Percentiles rank a stretch among this genome's conserved stretches.
phyloP scores from a whole-genome alignment of 1,284 basidiomycete species.

The Schizophyllum commune region DNA sequence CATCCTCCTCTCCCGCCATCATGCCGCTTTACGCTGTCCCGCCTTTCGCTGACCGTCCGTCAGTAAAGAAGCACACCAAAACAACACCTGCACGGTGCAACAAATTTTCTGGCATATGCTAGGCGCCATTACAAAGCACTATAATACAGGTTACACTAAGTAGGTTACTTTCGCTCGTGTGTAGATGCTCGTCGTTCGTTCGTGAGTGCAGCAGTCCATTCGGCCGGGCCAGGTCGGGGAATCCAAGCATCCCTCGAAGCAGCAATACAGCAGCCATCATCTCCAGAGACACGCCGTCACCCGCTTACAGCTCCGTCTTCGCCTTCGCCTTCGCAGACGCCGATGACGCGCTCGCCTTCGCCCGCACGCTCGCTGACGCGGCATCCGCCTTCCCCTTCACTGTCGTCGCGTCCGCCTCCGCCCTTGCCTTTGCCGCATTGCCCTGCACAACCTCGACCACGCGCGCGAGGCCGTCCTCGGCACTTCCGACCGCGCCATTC shows the following conservation, averaged over 20 bases:
- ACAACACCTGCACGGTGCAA: too few species aligned
- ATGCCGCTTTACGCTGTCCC: too few species aligned
- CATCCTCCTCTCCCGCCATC: too few species aligned
- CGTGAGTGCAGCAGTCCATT: background rate
- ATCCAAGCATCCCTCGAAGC: too few species aligned
- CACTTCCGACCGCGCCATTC: conserved; percentile 53
- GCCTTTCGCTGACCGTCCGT: too few species aligned
- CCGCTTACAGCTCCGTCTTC: conserved; percentile 17
- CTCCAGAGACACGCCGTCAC: background rate
- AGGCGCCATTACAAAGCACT: background rate
- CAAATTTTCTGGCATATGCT: too few species aligned
- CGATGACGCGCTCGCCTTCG: conserved; percentile 9
- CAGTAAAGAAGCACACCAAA: too few species aligned
- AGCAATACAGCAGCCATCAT: too few species aligned
- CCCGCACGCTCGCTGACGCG: conserved; percentile 7
- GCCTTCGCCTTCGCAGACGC: conserved; percentile 18
- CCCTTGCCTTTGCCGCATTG: conserved; percentile 26
- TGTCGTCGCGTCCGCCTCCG: conserved; percentile 18
- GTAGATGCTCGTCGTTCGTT: background rate
- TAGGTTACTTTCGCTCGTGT: background rate
- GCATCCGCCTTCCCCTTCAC: conserved; percentile 14
- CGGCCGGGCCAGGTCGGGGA: background rate
- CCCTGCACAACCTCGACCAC: conserved; percentile 38
- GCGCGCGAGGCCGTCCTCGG: conserved; percentile 56
- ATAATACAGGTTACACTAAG: background rate